Percentiles rank a stretch among this genome's conserved stretches.
Evolutionary conservation across 257 asterid genomes (phyloP).

Genomic region (Solanum boliviense): DNA sequence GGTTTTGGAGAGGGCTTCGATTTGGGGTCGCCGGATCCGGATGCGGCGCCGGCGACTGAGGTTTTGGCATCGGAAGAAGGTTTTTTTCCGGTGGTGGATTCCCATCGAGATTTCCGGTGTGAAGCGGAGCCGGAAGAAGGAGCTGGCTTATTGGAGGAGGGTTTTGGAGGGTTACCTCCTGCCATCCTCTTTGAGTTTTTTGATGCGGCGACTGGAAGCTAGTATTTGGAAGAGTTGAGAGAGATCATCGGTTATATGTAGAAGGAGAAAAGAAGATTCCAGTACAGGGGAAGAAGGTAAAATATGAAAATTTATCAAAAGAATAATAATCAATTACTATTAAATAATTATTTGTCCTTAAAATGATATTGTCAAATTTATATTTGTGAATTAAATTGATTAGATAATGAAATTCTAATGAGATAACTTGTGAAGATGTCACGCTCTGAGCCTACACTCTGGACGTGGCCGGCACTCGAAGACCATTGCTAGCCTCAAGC

Average conservation of each 20-base stretch:
- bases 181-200: slow-evolving; percentile 13
- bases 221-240: neutral
- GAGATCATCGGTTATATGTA: neutral
- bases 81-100: slow-evolving; percentile 14
- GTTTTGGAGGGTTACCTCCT: slow-evolving; percentile 19
- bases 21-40: slow-evolving; percentile 14
- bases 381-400: neutral
- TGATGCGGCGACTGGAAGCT: neutral
- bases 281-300: neutral
- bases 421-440: no score
- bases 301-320: neutral
- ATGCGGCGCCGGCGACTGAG: neutral
- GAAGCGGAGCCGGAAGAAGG: slow-evolving; percentile 13
- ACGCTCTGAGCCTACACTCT: no score
- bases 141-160: slow-evolving; percentile 9
- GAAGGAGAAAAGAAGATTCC: neutral
- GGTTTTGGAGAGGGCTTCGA: slow-evolving; percentile 33
- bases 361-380: neutral
- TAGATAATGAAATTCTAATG: neutral
- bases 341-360: neutral
- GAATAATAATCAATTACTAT: no score
- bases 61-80: neutral
- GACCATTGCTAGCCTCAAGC: no score
- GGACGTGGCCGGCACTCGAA: no score
- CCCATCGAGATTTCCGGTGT: slow-evolving; percentile 47